A percentile compares a stretch with the other conserved stretches of the same genome.
Conservation (phyloP, 805 yeast genomes). For the Starmerella stellata region DNA sequence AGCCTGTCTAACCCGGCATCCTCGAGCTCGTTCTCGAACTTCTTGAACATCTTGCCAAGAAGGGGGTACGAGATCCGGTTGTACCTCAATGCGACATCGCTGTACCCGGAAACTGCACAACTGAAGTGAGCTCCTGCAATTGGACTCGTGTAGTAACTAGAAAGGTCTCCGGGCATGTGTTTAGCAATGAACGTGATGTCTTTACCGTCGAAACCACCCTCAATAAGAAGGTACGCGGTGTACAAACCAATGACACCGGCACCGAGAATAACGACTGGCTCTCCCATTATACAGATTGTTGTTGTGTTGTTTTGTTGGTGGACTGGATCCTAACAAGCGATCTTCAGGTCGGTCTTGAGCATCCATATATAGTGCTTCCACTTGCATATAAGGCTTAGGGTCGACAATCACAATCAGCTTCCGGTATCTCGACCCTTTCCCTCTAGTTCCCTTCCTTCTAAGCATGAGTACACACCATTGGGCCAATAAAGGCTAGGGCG, state of each 20-base stretch:
- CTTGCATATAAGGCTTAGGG: no score
- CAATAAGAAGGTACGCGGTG: constrained; percentile 35
- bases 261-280: constrained; percentile 25
- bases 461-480: no score
- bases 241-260: constrained; percentile 54
- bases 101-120: constrained; percentile 38
- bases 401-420: no score
- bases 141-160: constrained; percentile 59
- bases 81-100: constrained; percentile 30
- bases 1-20: constrained; percentile 36
- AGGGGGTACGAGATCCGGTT: constrained; percentile 42
- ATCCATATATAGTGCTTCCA: no score
- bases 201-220: constrained; percentile 22
- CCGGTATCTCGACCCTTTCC: no score
- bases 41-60: constrained; percentile 27
- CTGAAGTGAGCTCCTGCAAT: constrained; percentile 59
- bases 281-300: not conserved
- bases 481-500: no score
- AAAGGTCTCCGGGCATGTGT: constrained; percentile 60
- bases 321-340: no score
- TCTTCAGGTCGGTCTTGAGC: no score
- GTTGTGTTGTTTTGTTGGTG: no score
- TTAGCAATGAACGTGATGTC: constrained; percentile 45
- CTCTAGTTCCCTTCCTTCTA: no score
- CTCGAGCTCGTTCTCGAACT: constrained; percentile 29